Evolutionary conservation across 495 filamentous ascomycete species (phyloP).

Genomic region (Aspergillus coremiiformis): DNA sequence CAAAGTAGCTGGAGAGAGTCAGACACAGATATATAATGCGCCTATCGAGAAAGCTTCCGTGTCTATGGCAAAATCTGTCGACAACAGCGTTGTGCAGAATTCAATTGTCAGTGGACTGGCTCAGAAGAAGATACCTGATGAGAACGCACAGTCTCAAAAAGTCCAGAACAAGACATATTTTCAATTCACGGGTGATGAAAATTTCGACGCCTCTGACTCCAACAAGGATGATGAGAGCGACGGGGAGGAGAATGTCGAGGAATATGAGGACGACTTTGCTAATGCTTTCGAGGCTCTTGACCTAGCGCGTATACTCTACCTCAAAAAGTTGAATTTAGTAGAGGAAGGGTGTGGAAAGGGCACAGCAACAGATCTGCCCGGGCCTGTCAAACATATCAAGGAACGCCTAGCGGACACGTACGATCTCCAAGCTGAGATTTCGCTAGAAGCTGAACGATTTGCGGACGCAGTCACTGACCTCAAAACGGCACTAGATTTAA

Average conservation of each 20-base stretch:
- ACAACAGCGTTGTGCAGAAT: conserved; percentile 23
- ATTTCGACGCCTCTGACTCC: conserved; percentile 70
- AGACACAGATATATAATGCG: conserved; percentile 32
- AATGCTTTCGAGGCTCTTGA: conserved; percentile 90
- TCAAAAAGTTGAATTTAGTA: conserved; percentile 48
- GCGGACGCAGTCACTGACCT: conserved; percentile 72
- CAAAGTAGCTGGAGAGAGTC: conserved; percentile 56
- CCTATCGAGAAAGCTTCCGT: conserved; percentile 11
- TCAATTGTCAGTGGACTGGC: conserved; percentile 19
- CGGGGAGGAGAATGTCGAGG: conserved; percentile 46
- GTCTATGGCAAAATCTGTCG: conserved; percentile 11
- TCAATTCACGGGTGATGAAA: conserved; percentile 90
- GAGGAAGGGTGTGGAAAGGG: conserved; percentile 41
- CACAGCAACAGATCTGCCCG: conserved; percentile 45
- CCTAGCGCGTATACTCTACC: conserved; percentile 73
- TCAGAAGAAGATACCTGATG: conserved; percentile 31
- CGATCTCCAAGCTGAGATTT: conserved; percentile 88
- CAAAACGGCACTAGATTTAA: conserved; percentile 64
- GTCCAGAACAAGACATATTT: conserved; percentile 64
- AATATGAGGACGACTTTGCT: conserved; percentile 85
- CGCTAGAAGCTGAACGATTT: conserved; percentile 88
- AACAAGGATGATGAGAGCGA: conserved; percentile 53
- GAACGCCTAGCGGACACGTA: conserved; percentile 85
- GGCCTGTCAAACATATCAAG: conserved; percentile 55
- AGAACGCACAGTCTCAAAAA: conserved; percentile 31